These are phyloP conservation scores for Cercospora brassicicola DNA, from an alignment of 2,329 filamentous ascomycete species.

Conservation along the genomic window DNA sequence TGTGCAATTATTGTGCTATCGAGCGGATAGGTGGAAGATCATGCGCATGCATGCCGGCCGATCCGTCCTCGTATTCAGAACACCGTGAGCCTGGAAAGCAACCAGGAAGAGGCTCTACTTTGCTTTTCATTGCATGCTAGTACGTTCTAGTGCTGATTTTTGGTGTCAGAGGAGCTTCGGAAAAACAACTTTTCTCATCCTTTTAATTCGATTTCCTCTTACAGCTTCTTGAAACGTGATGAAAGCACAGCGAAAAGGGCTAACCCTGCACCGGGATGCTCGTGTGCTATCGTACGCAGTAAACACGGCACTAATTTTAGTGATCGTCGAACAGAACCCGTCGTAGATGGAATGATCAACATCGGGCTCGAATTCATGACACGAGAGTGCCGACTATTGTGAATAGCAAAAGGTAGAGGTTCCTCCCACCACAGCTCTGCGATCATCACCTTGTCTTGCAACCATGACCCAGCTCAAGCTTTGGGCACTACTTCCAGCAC, in stretches of 20 bases:
- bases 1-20: not conserved
- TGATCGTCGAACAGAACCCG: not conserved
- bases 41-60: not conserved
- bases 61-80: not conserved
- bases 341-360: not conserved
- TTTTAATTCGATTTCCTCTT: not conserved
- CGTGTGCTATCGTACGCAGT: not conserved
- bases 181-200: not conserved
- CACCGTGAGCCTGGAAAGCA: not conserved
- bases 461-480: not conserved
- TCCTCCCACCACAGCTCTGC: not conserved
- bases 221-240: not conserved
- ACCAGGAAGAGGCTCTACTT: not conserved
- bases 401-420: not conserved
- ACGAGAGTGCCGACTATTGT: not conserved
- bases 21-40: not conserved
- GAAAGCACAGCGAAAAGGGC: not conserved
- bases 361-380: not conserved
- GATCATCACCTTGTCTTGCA: not conserved
- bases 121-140: not conserved
- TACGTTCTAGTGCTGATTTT: not conserved
- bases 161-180: not conserved
- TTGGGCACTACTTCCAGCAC: conserved; percentile 6
- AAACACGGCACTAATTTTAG: not conserved
- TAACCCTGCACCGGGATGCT: not conserved